A percentile compares a stretch with the other conserved stretches of the same genome.
These are phyloP conservation scores for Alternaria alternata DNA, from an alignment of 2,329 filamentous ascomycete species.

Conservation along the genomic window DNA sequence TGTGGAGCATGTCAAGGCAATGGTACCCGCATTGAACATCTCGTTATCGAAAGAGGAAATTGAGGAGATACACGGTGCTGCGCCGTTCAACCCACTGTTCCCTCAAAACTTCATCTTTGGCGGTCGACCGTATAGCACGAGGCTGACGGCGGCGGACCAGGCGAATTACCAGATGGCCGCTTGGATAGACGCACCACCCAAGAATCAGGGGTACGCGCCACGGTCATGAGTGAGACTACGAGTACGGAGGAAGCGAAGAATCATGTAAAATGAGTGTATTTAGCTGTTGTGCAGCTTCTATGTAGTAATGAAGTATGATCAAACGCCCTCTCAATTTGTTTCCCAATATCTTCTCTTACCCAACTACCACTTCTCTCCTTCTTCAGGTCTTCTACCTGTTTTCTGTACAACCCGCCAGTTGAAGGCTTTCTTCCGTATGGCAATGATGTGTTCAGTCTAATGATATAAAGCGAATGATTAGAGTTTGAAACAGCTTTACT, in stretches of 20 bases:
- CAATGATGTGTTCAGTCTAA: background rate
- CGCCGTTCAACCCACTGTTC: background rate
- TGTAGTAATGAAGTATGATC: background rate
- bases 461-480: background rate
- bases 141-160: background rate
- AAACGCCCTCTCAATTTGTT: background rate
- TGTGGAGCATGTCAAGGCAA: conserved; percentile 68
- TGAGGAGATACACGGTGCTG: background rate
- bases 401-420: background rate
- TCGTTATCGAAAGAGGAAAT: background rate
- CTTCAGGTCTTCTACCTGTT: background rate
- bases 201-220: background rate
- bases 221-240: rapidly evolving
- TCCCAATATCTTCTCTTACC: background rate
- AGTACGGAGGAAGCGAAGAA: too few relatives aligned
- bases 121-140: background rate
- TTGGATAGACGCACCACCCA: background rate
- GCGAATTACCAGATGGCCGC: background rate
- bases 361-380: background rate
- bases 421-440: background rate
- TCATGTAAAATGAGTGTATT: conserved; percentile 1
- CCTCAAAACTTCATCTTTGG: background rate
- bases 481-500: background rate
- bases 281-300: conserved; percentile 11
- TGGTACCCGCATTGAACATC: background rate